phyloP scores from a whole-genome alignment of 495 filamentous ascomycete genomes.

The Talaromyces stipitatus region DNA sequence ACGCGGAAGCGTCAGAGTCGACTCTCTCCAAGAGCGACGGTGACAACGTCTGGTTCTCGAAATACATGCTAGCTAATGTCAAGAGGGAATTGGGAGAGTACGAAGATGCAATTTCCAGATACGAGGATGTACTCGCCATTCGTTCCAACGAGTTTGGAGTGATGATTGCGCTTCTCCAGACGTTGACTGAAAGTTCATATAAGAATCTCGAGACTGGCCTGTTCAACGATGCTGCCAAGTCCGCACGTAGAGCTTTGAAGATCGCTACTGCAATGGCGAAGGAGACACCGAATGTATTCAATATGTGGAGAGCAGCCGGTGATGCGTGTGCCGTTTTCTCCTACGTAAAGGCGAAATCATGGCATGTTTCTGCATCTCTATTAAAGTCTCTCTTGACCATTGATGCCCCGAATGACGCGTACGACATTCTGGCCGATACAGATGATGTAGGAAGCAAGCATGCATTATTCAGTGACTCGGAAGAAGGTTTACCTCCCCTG shows the following conservation, averaged over 20 bases:
- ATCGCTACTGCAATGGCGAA: conserved; percentile 45
- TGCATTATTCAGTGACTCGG: conserved; percentile 27
- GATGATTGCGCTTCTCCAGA: conserved; percentile 76
- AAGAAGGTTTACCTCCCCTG: conserved; percentile 33
- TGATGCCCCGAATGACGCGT: conserved; percentile 43
- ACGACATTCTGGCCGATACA: conserved; percentile 57
- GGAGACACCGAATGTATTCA: conserved; percentile 63
- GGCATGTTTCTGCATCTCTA: conserved; percentile 47
- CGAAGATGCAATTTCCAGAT: conserved; percentile 70
- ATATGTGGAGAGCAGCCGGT: conserved; percentile 89
- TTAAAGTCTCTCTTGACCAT: conserved; percentile 48
- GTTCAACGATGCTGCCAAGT: conserved; percentile 68
- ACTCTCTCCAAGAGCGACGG: conserved; percentile 32
- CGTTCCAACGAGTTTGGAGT: conserved; percentile 77
- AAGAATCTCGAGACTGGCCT: conserved; percentile 70
- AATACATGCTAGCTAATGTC: conserved; percentile 96
- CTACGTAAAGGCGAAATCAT: conserved; percentile 57
- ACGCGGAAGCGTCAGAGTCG: conserved; percentile 61
- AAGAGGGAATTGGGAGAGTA: conserved; percentile 84
- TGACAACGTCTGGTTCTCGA: conserved; percentile 80
- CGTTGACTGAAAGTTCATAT: conserved; percentile 72
- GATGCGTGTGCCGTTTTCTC: conserved; percentile 82
- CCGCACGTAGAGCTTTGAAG: conserved; percentile 52
- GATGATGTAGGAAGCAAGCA: conserved; percentile 57
- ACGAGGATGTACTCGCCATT: conserved; percentile 57